Evolutionary conservation across 805 yeast genomes (phyloP), one percentile per base, ranked within the genome.

Genomic region (Candida xiaguanensis): DNA sequence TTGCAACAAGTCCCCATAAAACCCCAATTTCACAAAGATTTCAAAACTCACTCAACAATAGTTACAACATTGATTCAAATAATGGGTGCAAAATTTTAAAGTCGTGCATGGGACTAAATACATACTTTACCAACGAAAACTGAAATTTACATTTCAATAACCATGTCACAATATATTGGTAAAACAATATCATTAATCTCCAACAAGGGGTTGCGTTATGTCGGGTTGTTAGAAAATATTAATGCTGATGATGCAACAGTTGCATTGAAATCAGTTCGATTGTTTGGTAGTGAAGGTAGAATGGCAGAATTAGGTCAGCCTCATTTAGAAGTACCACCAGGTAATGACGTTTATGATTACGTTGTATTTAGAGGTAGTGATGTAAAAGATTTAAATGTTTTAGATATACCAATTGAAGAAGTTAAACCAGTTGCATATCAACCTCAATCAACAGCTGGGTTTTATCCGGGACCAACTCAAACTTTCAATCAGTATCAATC

Each of bases 241-340:
- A 88, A 88, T 59, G 93, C 95, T 20, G 90, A 86, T 43, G 85
- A 84, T 44, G 86, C 96, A 48, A 88, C 96, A 2, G 93, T 91
- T 36, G 82, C 96, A 5, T 73, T 91, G 53, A 74, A 75, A 34
- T 71, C 80, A 39, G 98, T 91, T 35, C 74, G 87, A 45, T 80
- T 88, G 37, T 82, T 82, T 49, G 99, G 98, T 40, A 85, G 97
- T 15, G 98, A 91, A 61, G 96, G 95, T 22, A 77, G 98, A 53
- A 71, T 83, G 49, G 70, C 72, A 28, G 58, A 54, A 35, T 51
- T 49, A 31, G 74, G 73, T 19, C 88, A 84, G 58, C 82, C 85
- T 3, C 67, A 73, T 12, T 71, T 75, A 46, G 95, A 87, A 59
- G 80, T 88, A 29, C 74, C 78, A 40, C 83, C 95, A 5, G 81